phyloP scores from a whole-genome alignment of 202 grass and related monocot species.

The Tripidium arundinaceum region DNA sequence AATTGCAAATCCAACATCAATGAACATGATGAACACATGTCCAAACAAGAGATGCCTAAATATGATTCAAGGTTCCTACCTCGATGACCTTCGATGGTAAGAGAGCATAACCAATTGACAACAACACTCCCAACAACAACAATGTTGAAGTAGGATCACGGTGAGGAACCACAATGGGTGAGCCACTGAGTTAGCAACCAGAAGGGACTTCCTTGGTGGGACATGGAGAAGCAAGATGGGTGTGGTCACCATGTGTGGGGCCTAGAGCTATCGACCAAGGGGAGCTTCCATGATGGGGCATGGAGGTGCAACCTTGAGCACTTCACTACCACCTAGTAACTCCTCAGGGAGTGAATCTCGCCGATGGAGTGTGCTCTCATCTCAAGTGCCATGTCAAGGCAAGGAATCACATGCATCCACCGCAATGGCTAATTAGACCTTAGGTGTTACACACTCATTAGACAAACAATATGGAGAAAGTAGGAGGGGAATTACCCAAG shows the following conservation, averaged over 20 bases:
- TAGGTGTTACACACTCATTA: too few species aligned
- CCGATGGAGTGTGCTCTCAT: not conserved
- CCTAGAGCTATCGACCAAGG: not conserved
- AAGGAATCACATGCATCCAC: not conserved
- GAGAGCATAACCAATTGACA: not conserved
- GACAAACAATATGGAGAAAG: not conserved
- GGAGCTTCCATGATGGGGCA: not conserved
- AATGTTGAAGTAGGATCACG: not conserved
- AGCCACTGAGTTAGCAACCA: not conserved
- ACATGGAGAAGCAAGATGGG: not conserved
- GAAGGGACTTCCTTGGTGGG: not conserved
- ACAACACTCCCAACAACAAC: not conserved
- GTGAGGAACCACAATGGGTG: not conserved
- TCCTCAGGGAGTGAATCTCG: too few species aligned
- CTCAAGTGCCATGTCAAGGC: not conserved
- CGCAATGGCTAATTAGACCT: not conserved
- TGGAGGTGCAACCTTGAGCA: not conserved
- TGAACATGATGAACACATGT: not conserved
- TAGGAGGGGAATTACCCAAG: not conserved
- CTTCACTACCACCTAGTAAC: not conserved
- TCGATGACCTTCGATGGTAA: not conserved
- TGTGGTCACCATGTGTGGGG: too few species aligned
- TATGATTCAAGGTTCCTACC: not conserved
- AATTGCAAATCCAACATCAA: not conserved
- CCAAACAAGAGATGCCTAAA: not conserved